phyloP scores from a whole-genome alignment of 768 basidiomycete genomes.

The Crassisporium funariophilum region DNA sequence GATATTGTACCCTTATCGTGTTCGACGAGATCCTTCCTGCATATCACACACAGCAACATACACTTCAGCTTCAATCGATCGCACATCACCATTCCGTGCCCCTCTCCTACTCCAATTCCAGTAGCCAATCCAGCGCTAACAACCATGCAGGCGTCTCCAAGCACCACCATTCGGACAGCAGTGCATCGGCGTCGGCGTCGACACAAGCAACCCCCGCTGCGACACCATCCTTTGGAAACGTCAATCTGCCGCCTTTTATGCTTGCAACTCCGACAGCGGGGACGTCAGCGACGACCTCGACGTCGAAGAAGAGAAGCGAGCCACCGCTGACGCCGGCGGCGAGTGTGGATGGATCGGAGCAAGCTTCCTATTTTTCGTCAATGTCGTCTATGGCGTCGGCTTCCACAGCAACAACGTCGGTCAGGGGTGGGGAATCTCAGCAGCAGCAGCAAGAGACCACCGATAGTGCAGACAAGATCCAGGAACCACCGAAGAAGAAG shows the following conservation, averaged over 20 bases:
- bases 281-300: conserved; percentile 18
- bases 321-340: conserved; percentile 51
- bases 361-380: conserved; percentile 16
- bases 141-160: conserved; percentile 24
- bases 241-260: conserved; percentile 29
- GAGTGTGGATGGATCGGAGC: conserved; percentile 48
- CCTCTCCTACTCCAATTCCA: conserved; percentile 41
- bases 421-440: conserved; percentile 2
- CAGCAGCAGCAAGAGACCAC: conserved; percentile 17
- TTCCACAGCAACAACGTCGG: conserved; percentile 16
- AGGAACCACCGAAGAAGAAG: conserved; percentile 84
- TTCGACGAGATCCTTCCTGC: conserved; percentile 93
- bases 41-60: conserved; percentile 88
- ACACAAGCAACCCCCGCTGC: conserved; percentile 36
- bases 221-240: conserved; percentile 35
- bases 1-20: conserved; percentile 93
- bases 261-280: not conserved
- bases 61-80: conserved; percentile 88
- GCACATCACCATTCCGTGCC: conserved; percentile 82
- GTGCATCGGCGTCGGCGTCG: conserved; percentile 21
- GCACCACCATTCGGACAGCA: not conserved
- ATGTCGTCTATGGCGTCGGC: conserved; percentile 24
- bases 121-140: conserved; percentile 23
- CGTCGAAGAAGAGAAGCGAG: conserved; percentile 41
- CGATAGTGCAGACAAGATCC: conserved; percentile 25